These are phyloP conservation scores for Lasiodiplodia sp. DNA, from an alignment of 2,329 filamentous ascomycete genomes.

Conservation along the genomic window DNA sequence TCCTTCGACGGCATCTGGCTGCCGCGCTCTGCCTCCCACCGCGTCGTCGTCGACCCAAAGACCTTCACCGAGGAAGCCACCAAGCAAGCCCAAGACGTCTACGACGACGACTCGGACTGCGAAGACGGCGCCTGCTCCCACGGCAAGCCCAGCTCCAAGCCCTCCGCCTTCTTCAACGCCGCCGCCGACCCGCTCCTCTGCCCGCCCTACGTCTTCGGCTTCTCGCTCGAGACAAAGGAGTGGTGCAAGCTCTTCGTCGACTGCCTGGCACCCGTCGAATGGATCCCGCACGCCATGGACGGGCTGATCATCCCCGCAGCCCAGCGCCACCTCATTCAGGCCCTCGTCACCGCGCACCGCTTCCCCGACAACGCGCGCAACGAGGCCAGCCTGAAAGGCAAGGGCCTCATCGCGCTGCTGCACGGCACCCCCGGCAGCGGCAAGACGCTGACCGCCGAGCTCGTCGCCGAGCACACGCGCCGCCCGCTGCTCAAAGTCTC, in stretches of 20 bases:
- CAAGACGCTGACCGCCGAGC: constrained; percentile 50
- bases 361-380: constrained; percentile 33
- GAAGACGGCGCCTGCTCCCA: constrained; percentile 16
- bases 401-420: constrained; percentile 58
- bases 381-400: constrained; percentile 59
- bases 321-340: constrained; percentile 40
- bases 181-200: constrained; percentile 38
- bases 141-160: constrained; percentile 24
- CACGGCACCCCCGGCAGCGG: constrained; percentile 59
- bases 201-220: constrained; percentile 39
- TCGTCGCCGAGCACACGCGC: constrained; percentile 49
- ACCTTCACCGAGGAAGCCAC: constrained; percentile 36
- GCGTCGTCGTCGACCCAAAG: constrained; percentile 38
- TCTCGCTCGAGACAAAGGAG: constrained; percentile 33
- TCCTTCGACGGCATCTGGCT: constrained; percentile 33
- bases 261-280: constrained; percentile 38
- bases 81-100: not conserved
- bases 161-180: constrained; percentile 20
- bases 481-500: constrained; percentile 34
- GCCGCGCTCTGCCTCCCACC: constrained; percentile 33
- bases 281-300: constrained; percentile 41
- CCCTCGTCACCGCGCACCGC: constrained; percentile 38
- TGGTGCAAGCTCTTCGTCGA: constrained; percentile 36
- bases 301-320: constrained; percentile 39
- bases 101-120: not conserved